Evolutionary conservation across 352 stramenopile species (phyloP).

Genomic region (Pythium chondricola): DNA sequence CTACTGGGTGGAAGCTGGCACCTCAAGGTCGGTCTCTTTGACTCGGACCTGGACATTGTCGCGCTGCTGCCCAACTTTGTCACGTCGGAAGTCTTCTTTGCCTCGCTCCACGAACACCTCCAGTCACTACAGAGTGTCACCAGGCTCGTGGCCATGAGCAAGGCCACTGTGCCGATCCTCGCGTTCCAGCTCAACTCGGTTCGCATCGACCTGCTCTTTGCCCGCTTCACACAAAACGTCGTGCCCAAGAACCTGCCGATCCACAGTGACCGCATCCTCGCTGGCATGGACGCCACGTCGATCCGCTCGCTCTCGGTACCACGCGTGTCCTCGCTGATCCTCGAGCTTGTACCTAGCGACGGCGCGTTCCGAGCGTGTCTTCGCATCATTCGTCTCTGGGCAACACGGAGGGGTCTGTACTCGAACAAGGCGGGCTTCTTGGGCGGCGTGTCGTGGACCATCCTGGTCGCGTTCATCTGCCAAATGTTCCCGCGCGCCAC

Average conservation of each 20-base stretch:
- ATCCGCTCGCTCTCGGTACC: constrained; percentile 77
- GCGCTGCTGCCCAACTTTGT: constrained; percentile 60
- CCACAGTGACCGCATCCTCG: constrained; percentile 67
- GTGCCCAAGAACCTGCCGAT: constrained; percentile 76
- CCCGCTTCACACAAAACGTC: constrained; percentile 49
- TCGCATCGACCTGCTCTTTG: constrained; percentile 73
- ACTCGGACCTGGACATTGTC: constrained; percentile 80
- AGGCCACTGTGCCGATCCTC: constrained; percentile 66
- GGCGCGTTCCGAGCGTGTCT: constrained; percentile 62
- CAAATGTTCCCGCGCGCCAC: constrained; percentile 83
- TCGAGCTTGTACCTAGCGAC: constrained; percentile 77
- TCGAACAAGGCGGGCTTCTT: constrained; percentile 83
- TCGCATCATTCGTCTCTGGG: constrained; percentile 73
- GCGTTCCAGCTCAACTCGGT: constrained; percentile 66
- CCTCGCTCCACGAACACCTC: constrained; percentile 53
- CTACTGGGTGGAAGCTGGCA: constrained; percentile 78
- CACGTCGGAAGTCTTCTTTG: constrained; percentile 62
- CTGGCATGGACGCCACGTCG: constrained; percentile 65
- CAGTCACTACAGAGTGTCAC: constrained; percentile 25
- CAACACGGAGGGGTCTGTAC: constrained; percentile 66
- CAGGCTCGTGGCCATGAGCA: constrained; percentile 67
- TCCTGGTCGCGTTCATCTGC: constrained; percentile 81
- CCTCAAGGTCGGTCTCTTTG: constrained; percentile 63
- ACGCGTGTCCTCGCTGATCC: constrained; percentile 65
- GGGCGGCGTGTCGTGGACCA: constrained; percentile 79